Evolutionary conservation across 352 stramenopile species (phyloP).

Genomic region (Globisporangium cederbergense): DNA sequence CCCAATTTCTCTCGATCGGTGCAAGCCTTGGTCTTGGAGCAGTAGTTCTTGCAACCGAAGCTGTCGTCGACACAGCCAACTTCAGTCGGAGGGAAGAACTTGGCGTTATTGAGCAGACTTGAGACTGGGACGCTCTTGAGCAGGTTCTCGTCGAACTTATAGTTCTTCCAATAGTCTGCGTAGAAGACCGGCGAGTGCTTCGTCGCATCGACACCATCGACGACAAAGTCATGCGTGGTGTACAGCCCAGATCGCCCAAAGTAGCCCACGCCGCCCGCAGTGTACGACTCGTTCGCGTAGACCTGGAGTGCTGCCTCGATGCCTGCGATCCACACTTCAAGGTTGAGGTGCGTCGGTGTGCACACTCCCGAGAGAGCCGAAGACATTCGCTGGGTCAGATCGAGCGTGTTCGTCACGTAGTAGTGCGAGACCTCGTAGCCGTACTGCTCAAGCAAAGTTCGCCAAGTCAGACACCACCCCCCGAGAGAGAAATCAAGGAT

Average conservation of each 20-base stretch:
- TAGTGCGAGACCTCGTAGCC: slow-evolving; percentile 35
- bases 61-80: slow-evolving; percentile 22
- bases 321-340: slow-evolving; percentile 43
- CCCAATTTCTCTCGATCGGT: slow-evolving; percentile 11
- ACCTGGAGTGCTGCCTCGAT: slow-evolving; percentile 31
- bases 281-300: slow-evolving; percentile 48
- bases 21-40: slow-evolving; percentile 26
- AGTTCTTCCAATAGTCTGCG: slow-evolving; percentile 41
- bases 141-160: slow-evolving; percentile 25
- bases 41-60: slow-evolving; percentile 35
- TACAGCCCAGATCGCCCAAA: slow-evolving; percentile 38
- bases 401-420: slow-evolving; percentile 1
- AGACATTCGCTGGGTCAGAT: slow-evolving; percentile 32
- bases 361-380: slow-evolving; percentile 28
- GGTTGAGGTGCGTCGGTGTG: slow-evolving; percentile 44
- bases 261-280: slow-evolving; percentile 30
- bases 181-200: slow-evolving; percentile 3
- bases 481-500: not conserved
- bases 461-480: not conserved
- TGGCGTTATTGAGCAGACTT: slow-evolving; percentile 5
- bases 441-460: slow-evolving; percentile 11
- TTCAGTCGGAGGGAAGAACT: slow-evolving; percentile 22
- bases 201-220: slow-evolving; percentile 2
- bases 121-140: slow-evolving; percentile 18
- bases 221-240: slow-evolving; percentile 38